These are phyloP conservation scores for Zygoascus hellenicus DNA, from an alignment of 1,139 yeast species.

Conservation along the genomic window DNA sequence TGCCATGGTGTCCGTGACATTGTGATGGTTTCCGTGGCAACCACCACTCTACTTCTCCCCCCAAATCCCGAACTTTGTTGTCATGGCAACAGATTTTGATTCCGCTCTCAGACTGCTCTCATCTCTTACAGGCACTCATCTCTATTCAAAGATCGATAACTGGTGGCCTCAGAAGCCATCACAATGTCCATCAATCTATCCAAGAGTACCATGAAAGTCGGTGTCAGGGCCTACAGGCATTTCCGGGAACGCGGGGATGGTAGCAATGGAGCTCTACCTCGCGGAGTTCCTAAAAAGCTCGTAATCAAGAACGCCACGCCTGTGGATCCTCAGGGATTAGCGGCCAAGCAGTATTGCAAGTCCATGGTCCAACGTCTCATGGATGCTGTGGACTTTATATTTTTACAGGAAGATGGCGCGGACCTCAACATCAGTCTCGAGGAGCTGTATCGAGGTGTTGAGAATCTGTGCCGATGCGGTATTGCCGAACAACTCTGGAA, in stretches of 20 bases:
- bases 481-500: constrained; percentile 26
- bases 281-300: constrained; percentile 13
- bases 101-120: too few species aligned
- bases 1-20: too few species aligned
- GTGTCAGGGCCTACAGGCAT: constrained; percentile 3
- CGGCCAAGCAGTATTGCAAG: constrained; percentile 20
- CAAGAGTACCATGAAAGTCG: neutral
- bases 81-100: too few species aligned
- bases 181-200: too few species aligned
- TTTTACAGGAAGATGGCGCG: constrained; percentile 10
- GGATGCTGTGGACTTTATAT: constrained; percentile 23
- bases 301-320: constrained; percentile 15
- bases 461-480: constrained; percentile 34
- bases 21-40: too few species aligned
- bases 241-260: neutral
- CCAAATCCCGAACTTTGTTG: too few species aligned
- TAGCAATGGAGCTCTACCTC: constrained; percentile 4
- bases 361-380: constrained; percentile 20
- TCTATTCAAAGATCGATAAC: too few species aligned
- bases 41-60: too few species aligned
- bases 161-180: too few species aligned
- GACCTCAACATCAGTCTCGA: constrained; percentile 22
- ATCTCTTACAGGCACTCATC: too few species aligned
- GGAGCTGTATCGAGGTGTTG: constrained; percentile 35
- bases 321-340: constrained; percentile 8